Percentiles rank a stretch among this genome's conserved stretches.
phyloP scores from a whole-genome alignment of 345 rosid species.

The Syzygium jambos region DNA sequence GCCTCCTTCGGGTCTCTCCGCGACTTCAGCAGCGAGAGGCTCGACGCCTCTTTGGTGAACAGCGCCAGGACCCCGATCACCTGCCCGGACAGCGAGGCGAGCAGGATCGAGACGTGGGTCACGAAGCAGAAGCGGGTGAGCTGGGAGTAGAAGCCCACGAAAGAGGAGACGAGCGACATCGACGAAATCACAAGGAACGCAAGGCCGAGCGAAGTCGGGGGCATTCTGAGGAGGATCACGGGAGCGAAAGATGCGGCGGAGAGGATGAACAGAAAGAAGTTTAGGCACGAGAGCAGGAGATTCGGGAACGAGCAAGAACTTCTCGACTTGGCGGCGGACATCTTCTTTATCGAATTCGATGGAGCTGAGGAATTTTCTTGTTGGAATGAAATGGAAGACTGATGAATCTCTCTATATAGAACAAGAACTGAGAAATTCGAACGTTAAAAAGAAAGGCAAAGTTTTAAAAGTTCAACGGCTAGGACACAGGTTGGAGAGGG shows the following conservation, averaged over 20 bases:
- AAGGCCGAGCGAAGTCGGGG: constrained; percentile 51
- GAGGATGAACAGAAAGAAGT: constrained; percentile 28
- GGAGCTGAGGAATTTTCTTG: neutral
- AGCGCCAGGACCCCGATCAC: constrained; percentile 22
- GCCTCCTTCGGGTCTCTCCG: constrained; percentile 43
- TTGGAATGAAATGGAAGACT: neutral
- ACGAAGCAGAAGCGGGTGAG: constrained; percentile 33
- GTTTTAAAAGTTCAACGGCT: neutral
- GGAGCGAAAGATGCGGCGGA: constrained; percentile 41
- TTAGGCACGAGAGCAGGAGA: constrained; percentile 40
- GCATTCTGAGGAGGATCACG: constrained; percentile 34
- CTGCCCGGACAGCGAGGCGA: constrained; percentile 39
- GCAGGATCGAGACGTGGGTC: constrained; percentile 39
- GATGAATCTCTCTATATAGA: neutral
- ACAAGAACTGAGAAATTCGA: neutral
- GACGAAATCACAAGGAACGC: constrained; percentile 36
- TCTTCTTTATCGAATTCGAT: neutral
- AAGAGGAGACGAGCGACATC: constrained; percentile 41
- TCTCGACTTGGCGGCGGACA: constrained; percentile 33
- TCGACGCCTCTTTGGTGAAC: constrained; percentile 33
- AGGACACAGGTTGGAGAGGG: neutral
- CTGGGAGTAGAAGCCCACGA: constrained; percentile 37
- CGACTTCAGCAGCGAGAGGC: constrained; percentile 41
- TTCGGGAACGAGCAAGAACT: constrained; percentile 49
- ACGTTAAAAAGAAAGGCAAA: neutral